Base-by-base conservation (phyloP, 2,329 filamentous ascomycete species). In the Colletotrichum lupini region DNA sequence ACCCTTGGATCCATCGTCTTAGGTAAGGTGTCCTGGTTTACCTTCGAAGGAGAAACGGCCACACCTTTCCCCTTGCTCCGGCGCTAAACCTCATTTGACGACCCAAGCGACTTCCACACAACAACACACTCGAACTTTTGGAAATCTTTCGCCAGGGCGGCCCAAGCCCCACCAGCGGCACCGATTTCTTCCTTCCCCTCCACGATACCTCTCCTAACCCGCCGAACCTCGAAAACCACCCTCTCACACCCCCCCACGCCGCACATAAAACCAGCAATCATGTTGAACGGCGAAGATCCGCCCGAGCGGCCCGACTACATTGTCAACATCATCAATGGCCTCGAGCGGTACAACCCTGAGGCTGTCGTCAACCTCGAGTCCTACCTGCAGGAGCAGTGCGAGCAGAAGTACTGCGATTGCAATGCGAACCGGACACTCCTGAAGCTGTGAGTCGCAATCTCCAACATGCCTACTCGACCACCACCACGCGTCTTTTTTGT, bases 331-430 rank as follows among this genome's bases (percentile, higher is more conserved):
- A 95, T 99, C 82, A 98, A 96, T 86, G 96, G 97, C 79, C 94
- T 99, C 76, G 97, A 99, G 86, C 91, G 97, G 81, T 99, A 99
- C 88, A 99, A 99, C 85, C 97, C 97, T 55, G 97, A 99, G 88
- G 98, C 97, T 64, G 97, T 97, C 62, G 91, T 91, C 75, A 90
- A 94, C 77, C 97, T 99, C 84, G 96, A 99, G 89, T 93, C 94
- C 83, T 99, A 99, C 85, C 93, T 99, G 76, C 90, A 90, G 81
- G 92, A 95, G 85, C 97, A 99, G 87, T 99, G 97, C 88, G 96
- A 98, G 85, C 92, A 94, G 84, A 93, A 95, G 86, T 95, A 93
- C 79, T 95, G 95, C 85, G 97, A 99, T 86, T 94, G 93, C 88
- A 98, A 98, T 85, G 95, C 97, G 80, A 99, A 98, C 87, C 88